These are phyloP conservation scores for Saccharomyces eubayanus DNA, from an alignment of 805 yeast species.

Conservation along the genomic window DNA sequence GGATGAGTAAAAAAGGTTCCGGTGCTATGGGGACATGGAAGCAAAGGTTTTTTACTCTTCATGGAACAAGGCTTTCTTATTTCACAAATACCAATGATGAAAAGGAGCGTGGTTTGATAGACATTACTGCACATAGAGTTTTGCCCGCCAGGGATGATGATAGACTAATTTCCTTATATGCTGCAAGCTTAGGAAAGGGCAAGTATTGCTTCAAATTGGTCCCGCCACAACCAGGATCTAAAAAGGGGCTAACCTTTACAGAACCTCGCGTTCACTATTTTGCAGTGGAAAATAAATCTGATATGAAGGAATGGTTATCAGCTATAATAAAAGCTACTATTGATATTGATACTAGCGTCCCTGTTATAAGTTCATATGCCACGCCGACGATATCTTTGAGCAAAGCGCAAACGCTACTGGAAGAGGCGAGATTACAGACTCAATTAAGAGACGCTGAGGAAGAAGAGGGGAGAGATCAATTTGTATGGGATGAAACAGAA, in stretches of 20 bases:
- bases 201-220: constrained; percentile 82
- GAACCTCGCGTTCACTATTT: constrained; percentile 93
- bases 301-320: constrained; percentile 89
- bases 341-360: constrained; percentile 85
- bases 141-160: constrained; percentile 79
- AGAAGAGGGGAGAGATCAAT: constrained; percentile 27
- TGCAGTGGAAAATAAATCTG: constrained; percentile 86
- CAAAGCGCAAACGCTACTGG: constrained; percentile 77
- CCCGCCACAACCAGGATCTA: constrained; percentile 96
- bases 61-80: constrained; percentile 88
- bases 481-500: constrained; percentile 27
- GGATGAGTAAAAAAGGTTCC: constrained; percentile 92
- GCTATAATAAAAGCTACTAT: constrained; percentile 93
- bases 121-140: constrained; percentile 89
- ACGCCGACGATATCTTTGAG: constrained; percentile 87
- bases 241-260: constrained; percentile 90
- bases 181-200: constrained; percentile 88
- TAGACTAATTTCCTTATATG: constrained; percentile 74
- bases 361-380: constrained; percentile 86
- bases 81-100: constrained; percentile 69
- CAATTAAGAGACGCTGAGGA: constrained; percentile 42
- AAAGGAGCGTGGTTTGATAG: constrained; percentile 85
- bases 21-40: constrained; percentile 83
- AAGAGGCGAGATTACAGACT: constrained; percentile 71
- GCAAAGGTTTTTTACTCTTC: constrained; percentile 71